Evolutionary conservation across 2,329 filamentous ascomycete genomes (phyloP).

Genomic region (Penicillium hordei): DNA sequence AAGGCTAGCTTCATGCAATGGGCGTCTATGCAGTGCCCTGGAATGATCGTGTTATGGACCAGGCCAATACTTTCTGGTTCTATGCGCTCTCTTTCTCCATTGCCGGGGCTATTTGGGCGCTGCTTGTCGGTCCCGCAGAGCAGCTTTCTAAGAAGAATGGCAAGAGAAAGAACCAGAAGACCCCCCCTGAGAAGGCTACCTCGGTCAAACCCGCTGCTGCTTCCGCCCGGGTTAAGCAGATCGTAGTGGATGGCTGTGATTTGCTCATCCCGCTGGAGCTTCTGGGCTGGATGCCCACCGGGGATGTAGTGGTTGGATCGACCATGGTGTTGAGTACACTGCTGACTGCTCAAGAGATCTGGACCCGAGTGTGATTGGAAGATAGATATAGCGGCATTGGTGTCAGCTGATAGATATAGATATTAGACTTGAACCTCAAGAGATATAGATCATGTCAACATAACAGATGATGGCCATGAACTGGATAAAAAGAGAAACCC

Average conservation of each 20-base stretch:
- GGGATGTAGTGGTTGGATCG: conserved; percentile 55
- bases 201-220: not conserved
- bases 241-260: conserved; percentile 62
- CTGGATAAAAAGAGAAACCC: not conserved
- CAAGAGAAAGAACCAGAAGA: conserved; percentile 24
- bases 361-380: conserved; percentile 42
- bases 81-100: conserved; percentile 58
- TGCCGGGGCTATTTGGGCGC: conserved; percentile 30
- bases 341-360: conserved; percentile 61
- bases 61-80: conserved; percentile 71
- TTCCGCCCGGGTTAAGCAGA: conserved; percentile 44
- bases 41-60: conserved; percentile 52
- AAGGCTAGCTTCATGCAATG: conserved; percentile 50
- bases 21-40: conserved; percentile 47
- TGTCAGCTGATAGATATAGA: not conserved
- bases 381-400: not conserved
- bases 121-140: conserved; percentile 15
- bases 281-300: conserved; percentile 60
- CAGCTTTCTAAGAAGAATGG: conserved; percentile 22
- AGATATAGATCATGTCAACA: not conserved
- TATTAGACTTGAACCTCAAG: not conserved
- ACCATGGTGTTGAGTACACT: conserved; percentile 63
- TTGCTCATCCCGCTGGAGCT: conserved; percentile 60
- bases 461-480: not conserved
- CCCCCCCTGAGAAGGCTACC: conserved; percentile 21